phyloP scores from a whole-genome alignment of 2,329 filamentous ascomycete species.

The Rutstroemia sp. region DNA sequence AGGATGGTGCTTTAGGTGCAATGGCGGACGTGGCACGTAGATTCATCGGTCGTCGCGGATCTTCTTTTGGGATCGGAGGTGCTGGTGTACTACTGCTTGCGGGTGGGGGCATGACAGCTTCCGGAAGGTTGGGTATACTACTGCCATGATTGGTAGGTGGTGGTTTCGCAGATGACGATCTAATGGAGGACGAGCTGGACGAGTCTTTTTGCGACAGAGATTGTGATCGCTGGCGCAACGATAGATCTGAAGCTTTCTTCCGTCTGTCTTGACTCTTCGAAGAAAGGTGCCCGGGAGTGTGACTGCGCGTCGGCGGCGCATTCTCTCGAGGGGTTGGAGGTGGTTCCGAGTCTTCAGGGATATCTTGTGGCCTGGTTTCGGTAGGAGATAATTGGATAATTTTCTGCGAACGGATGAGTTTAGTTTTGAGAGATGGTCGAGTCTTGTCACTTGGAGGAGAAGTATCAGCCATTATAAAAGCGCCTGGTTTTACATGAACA shows the following conservation, averaged over 20 bases:
- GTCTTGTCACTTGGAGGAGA: constrained; percentile 25
- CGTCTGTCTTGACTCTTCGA: constrained; percentile 42
- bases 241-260: constrained; percentile 26
- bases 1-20: constrained; percentile 21
- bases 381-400: constrained; percentile 36
- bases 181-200: constrained; percentile 18
- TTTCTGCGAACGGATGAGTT: constrained; percentile 47
- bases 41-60: constrained; percentile 35
- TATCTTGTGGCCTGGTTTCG: constrained; percentile 29
- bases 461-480: constrained; percentile 29
- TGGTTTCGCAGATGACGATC: constrained; percentile 15
- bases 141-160: constrained; percentile 16
- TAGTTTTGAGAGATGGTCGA: constrained; percentile 33
- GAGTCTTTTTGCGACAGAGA: constrained; percentile 26
- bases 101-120: constrained; percentile 18
- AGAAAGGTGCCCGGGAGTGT: constrained; percentile 55
- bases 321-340: constrained; percentile 25
- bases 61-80: constrained; percentile 12
- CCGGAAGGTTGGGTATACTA: constrained; percentile 12
- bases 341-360: constrained; percentile 32
- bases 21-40: constrained; percentile 42
- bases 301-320: constrained; percentile 42
- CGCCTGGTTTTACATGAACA: constrained; percentile 17
- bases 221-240: constrained; percentile 29
- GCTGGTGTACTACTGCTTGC: constrained; percentile 12